phyloP scores from a whole-genome alignment of 179 eudicot species.

The Vitellaria paradoxa region DNA sequence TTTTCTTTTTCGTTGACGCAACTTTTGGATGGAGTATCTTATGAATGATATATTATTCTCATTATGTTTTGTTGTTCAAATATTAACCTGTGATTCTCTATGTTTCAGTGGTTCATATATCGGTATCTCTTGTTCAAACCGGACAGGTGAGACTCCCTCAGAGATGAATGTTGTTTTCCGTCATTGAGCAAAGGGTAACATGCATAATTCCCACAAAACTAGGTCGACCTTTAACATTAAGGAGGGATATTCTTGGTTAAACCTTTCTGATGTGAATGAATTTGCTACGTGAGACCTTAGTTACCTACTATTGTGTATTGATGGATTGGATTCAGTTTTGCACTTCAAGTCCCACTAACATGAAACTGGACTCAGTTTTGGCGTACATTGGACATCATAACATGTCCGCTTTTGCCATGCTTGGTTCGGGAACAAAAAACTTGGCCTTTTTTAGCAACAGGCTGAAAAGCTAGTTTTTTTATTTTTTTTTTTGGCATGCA shows the following conservation, averaged over 20 bases:
- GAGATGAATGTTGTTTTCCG: background rate
- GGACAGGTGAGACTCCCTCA: slow-evolving; percentile 52
- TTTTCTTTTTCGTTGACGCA: background rate
- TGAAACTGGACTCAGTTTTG: background rate
- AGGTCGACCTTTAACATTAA: background rate
- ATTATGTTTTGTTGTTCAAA: background rate
- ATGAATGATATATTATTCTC: background rate
- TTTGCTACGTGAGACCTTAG: background rate
- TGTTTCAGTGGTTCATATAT: slow-evolving; percentile 86
- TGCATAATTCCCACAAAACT: background rate
- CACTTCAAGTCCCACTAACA: background rate
- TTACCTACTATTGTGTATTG: background rate
- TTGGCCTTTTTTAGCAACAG: no score
- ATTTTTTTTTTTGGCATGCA: no score
- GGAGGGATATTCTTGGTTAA: background rate
- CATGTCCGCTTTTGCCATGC: background rate
- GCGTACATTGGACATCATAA: background rate
- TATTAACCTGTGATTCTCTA: slow-evolving; percentile 28
- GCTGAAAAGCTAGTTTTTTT: no score
- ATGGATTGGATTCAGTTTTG: background rate
- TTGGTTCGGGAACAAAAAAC: no score
- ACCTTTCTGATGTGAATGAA: background rate
- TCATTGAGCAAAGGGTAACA: background rate
- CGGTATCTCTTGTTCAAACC: slow-evolving; percentile 95
- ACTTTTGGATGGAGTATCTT: background rate